These are phyloP conservation scores for Aspergillus sp. DNA, from an alignment of 2,329 filamentous ascomycete genomes.

Conservation along the genomic window DNA sequence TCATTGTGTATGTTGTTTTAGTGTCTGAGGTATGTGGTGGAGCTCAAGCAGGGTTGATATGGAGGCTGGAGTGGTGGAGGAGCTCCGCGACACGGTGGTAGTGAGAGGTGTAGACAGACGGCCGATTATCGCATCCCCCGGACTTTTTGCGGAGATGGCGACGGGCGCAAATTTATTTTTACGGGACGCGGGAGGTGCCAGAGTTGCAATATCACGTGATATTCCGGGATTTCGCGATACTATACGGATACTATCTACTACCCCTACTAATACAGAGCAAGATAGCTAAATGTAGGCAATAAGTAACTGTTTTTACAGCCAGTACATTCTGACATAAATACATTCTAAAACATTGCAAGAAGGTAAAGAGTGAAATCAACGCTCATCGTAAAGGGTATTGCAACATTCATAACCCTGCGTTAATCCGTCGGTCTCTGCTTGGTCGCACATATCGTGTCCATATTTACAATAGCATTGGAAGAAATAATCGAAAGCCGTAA, in stretches of 20 bases:
- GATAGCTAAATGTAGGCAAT: too few species aligned
- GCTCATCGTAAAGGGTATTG: slow-evolving; percentile 32
- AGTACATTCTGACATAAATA: not conserved
- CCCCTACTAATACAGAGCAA: too few species aligned
- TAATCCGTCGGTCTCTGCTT: slow-evolving; percentile 25
- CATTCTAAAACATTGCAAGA: slow-evolving; percentile 9
- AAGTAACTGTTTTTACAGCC: not conserved
- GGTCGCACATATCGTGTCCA: slow-evolving; percentile 20
- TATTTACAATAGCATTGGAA: slow-evolving; percentile 22
- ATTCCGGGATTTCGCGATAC: not conserved
- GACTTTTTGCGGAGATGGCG: slow-evolving; percentile 33
- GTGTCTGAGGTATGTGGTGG: not conserved
- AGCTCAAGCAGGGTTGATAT: not conserved
- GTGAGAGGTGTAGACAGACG: not conserved
- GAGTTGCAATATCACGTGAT: slow-evolving; percentile 28
- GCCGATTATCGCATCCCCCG: slow-evolving; percentile 9
- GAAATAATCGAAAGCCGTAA: not conserved
- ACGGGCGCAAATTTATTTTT: slow-evolving; percentile 37
- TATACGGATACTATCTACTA: too few species aligned
- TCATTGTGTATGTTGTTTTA: slow-evolving; percentile 30
- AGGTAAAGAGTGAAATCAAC: slow-evolving; percentile 24
- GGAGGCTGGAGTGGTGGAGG: not conserved
- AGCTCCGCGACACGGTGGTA: not conserved
- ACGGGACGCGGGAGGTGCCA: slow-evolving; percentile 23
- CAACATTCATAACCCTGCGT: slow-evolving; percentile 37